A percentile compares a stretch with the other conserved stretches of the same genome.
Evolutionary conservation across 768 basidiomycete genomes (phyloP).

Genomic region (Pulveroboletus sp.): DNA sequence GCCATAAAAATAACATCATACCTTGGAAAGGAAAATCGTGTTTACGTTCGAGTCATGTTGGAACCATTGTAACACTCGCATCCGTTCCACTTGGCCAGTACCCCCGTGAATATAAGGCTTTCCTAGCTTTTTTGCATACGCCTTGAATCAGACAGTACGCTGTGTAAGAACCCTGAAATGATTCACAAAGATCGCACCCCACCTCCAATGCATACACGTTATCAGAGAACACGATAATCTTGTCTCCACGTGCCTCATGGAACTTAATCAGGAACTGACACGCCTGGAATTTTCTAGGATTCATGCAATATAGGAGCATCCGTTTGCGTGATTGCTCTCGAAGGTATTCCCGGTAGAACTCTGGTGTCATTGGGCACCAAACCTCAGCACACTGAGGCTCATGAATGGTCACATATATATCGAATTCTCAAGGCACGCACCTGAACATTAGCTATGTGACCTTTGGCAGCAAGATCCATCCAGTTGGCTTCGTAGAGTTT

Average conservation of each 20-base stretch:
- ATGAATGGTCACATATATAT: constrained; percentile 1
- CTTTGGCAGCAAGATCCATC: constrained; percentile 99
- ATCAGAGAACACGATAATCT: constrained; percentile 99
- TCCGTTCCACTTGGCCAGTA: constrained; percentile 90
- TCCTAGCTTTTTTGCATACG: constrained; percentile 88
- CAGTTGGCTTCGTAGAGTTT: constrained; percentile 99
- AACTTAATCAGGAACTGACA: constrained; percentile 99
- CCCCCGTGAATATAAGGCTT: constrained; percentile 97
- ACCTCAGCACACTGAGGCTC: constrained; percentile 87
- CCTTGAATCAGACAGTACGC: constrained; percentile 37
- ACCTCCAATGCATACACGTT: constrained; percentile 98
- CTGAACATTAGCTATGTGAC: constrained; percentile 99
- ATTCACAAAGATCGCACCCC: constrained; percentile 11
- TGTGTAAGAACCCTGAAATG: constrained; percentile 1
- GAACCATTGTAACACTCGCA: constrained; percentile 92
- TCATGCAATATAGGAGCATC: constrained; percentile 99
- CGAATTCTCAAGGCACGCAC: constrained; percentile 38
- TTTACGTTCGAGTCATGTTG: constrained; percentile 94
- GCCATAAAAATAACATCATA: constrained; percentile 28
- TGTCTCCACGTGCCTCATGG: constrained; percentile 96
- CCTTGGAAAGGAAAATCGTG: constrained; percentile 98
- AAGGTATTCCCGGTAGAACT: constrained; percentile 97
- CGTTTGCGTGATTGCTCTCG: constrained; percentile 88
- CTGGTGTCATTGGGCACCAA: constrained; percentile 99
- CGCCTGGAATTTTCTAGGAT: constrained; percentile 98